Conservation (phyloP, 2,329 filamentous ascomycete genomes). For the Trichoderma atroviride region DNA sequence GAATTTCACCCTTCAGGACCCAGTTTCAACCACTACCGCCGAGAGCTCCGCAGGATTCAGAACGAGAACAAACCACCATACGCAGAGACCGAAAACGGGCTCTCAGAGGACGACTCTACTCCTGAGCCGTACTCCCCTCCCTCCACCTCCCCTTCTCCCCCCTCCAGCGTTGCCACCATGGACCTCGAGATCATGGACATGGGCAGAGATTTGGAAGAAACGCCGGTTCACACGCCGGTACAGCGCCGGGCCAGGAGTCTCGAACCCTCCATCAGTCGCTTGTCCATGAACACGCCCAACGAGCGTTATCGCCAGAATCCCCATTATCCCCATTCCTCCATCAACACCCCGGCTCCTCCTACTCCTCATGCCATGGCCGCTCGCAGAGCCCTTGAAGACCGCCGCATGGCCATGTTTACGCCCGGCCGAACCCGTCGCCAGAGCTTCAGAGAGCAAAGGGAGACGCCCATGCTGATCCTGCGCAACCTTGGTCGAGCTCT, state of each 20-base stretch:
- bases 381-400: constrained; percentile 59
- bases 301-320: constrained; percentile 42
- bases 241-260: constrained; percentile 36
- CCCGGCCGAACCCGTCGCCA: constrained; percentile 61
- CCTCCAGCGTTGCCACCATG: constrained; percentile 11
- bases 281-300: constrained; percentile 49
- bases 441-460: constrained; percentile 58
- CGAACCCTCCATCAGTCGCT: constrained; percentile 46
- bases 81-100: not conserved
- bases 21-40: not conserved
- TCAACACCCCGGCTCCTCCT: constrained; percentile 49
- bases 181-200: constrained; percentile 8
- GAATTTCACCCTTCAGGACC: not conserved
- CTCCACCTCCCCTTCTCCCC: not conserved
- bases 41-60: not conserved
- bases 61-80: not conserved
- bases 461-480: constrained; percentile 58
- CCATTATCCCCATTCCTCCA: constrained; percentile 40
- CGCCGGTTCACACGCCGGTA: constrained; percentile 32
- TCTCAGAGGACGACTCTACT: constrained; percentile 1
- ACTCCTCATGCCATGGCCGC: constrained; percentile 67
- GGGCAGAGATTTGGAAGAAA: not conserved
- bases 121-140: not conserved
- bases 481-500: constrained; percentile 58
- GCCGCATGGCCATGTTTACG: constrained; percentile 62